Evolutionary conservation across 139 green algal species (phyloP).

Genomic region (Chlorella sp.): DNA sequence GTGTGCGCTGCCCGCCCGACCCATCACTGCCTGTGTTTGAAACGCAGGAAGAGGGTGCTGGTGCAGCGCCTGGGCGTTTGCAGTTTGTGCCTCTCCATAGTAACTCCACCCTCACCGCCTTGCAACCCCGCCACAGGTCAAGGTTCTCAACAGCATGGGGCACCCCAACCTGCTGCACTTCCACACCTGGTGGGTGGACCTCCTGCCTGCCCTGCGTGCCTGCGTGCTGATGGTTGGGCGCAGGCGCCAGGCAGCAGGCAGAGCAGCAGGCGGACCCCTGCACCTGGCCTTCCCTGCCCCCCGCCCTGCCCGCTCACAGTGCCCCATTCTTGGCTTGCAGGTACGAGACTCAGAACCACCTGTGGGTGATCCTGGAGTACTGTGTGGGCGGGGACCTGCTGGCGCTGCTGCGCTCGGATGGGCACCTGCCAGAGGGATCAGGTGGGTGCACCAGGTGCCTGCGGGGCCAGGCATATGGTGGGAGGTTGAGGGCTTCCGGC

Average conservation of each 20-base stretch:
- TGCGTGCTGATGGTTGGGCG: not conserved
- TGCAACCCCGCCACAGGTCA: constrained; percentile 63
- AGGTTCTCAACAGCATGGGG: constrained; percentile 85
- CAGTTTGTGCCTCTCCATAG: too few relatives aligned
- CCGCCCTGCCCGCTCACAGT: not conserved
- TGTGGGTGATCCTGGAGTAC: constrained; percentile 98
- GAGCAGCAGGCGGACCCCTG: not conserved
- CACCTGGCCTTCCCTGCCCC: not conserved
- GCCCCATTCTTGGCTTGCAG: not conserved
- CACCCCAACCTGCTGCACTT: constrained; percentile 95
- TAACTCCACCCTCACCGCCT: too few relatives aligned
- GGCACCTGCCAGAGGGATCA: constrained; percentile 79
- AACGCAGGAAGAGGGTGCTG: too few relatives aligned
- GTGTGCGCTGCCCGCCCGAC: not conserved
- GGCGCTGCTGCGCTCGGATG: constrained; percentile 85
- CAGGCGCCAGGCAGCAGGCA: too few relatives aligned
- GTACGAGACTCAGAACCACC: constrained; percentile 38
- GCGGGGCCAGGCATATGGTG: not conserved
- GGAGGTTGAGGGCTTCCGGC: not conserved
- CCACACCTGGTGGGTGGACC: constrained; percentile 79
- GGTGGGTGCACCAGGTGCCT: not conserved
- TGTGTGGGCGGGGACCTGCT: constrained; percentile 95
- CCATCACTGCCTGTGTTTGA: too few relatives aligned
- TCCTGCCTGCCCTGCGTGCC: not conserved
- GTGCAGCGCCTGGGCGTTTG: too few relatives aligned